These are phyloP conservation scores for Xylariaceae sp. DNA, from an alignment of 2,329 filamentous ascomycete genomes.

Conservation along the genomic window DNA sequence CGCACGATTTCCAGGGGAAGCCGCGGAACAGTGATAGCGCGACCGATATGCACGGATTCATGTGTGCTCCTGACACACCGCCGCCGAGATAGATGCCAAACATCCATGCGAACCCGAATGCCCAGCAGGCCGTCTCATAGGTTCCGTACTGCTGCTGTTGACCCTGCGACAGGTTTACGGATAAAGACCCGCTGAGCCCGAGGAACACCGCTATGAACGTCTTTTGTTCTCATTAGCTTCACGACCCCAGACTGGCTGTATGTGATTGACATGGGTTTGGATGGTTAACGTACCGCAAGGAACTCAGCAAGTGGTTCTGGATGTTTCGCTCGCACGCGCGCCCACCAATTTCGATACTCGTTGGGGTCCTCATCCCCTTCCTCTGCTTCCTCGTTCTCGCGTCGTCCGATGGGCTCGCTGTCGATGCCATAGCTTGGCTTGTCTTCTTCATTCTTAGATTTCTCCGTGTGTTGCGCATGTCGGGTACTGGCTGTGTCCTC, in stretches of 20 bases:
- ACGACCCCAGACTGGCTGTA: not conserved
- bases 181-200: constrained; percentile 22
- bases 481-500: not conserved
- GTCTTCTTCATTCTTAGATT: constrained; percentile 6
- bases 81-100: constrained; percentile 28
- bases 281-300: constrained; percentile 15
- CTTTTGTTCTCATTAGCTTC: constrained; percentile 2
- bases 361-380: constrained; percentile 18
- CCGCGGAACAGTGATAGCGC: constrained; percentile 32
- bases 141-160: constrained; percentile 20
- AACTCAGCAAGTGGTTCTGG: constrained; percentile 26
- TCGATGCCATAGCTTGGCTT: constrained; percentile 19
- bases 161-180: constrained; percentile 22
- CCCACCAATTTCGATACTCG: constrained; percentile 25
- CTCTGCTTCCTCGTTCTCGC: constrained; percentile 18
- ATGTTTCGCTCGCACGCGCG: constrained; percentile 22
- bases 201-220: constrained; percentile 23
- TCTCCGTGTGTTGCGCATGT: not conserved
- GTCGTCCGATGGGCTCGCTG: constrained; percentile 20
- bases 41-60: constrained; percentile 34
- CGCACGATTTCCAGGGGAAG: constrained; percentile 33
- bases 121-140: constrained; percentile 26
- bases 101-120: constrained; percentile 28
- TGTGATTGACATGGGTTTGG: not conserved
- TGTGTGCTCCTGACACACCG: constrained; percentile 25